A percentile compares a stretch with the other conserved stretches of the same genome.
Evolutionary conservation across 805 yeast species (phyloP).

Genomic region (Yarrowia hollandica): DNA sequence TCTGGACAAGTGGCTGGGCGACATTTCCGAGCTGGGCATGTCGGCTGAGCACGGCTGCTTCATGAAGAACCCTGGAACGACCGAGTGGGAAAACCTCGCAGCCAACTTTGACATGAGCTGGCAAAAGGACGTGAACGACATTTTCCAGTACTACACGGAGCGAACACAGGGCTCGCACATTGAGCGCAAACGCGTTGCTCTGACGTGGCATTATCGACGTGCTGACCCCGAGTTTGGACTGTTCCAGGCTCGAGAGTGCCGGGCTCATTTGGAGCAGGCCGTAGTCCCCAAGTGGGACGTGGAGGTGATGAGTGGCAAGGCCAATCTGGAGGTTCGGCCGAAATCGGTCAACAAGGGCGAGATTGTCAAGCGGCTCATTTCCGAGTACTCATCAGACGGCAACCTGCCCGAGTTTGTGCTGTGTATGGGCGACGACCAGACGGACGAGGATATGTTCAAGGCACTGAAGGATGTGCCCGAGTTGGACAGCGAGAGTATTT

Average conservation of each 20-base stretch:
- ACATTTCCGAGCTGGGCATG: slow-evolving; percentile 64
- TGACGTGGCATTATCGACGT: slow-evolving; percentile 97
- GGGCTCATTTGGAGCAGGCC: slow-evolving; percentile 59
- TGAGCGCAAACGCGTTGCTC: slow-evolving; percentile 87
- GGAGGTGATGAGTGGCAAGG: slow-evolving; percentile 96
- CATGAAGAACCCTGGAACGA: slow-evolving; percentile 66
- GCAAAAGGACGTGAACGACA: slow-evolving; percentile 78
- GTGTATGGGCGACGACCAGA: slow-evolving; percentile 92
- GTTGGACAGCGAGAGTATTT: slow-evolving; percentile 52
- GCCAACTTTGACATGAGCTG: slow-evolving; percentile 87
- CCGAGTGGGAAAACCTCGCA: slow-evolving; percentile 81
- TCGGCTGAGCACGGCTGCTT: slow-evolving; percentile 99
- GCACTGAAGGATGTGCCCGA: slow-evolving; percentile 51
- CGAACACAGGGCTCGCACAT: slow-evolving; percentile 87
- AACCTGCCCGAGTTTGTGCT: slow-evolving; percentile 78
- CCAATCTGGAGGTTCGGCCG: slow-evolving; percentile 97
- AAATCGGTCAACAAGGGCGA: slow-evolving; percentile 94
- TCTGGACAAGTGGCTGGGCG: slow-evolving; percentile 84
- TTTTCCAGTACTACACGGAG: slow-evolving; percentile 73
- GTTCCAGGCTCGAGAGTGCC: slow-evolving; percentile 76
- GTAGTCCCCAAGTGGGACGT: slow-evolving; percentile 71
- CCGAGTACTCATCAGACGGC: slow-evolving; percentile 42
- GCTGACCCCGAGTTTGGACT: slow-evolving; percentile 92
- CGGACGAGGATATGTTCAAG: slow-evolving; percentile 97
- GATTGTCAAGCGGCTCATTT: slow-evolving; percentile 77